Evolutionary conservation across 139 green algal species (phyloP).

Genomic region (Tetradesmus lagerheimii): DNA sequence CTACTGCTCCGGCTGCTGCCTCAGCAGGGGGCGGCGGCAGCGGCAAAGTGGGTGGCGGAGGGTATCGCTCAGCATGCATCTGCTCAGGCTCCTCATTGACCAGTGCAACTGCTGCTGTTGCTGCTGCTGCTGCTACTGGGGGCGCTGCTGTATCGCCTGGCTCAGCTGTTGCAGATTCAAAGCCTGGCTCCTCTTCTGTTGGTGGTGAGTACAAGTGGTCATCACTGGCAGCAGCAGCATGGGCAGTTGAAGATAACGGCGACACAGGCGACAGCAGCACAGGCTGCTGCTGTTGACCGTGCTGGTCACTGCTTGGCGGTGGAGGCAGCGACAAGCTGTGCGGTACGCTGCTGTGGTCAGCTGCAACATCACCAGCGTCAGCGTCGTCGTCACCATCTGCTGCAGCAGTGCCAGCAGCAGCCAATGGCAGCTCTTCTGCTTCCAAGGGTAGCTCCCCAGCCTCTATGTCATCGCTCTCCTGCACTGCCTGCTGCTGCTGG

Average conservation of each 20-base stretch:
- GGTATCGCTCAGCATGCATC: not conserved
- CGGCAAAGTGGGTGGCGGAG: not conserved
- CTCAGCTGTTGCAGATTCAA: not conserved
- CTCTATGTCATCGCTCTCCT: conserved; percentile 6
- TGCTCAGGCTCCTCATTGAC: not conserved
- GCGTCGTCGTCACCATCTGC: not conserved
- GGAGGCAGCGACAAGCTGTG: not conserved
- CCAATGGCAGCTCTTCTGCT: not conserved
- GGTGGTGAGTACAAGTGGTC: conserved; percentile 40
- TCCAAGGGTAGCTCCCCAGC: conserved; percentile 29
- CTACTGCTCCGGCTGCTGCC: too few relatives aligned
- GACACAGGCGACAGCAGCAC: not conserved
- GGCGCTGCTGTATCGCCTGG: not conserved
- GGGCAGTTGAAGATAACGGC: not conserved
- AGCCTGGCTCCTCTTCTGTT: conserved; percentile 1
- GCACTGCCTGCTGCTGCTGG: not conserved
- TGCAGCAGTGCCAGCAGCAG: not conserved
- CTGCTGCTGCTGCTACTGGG: not conserved
- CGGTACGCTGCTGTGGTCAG: not conserved
- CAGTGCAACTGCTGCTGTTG: not conserved
- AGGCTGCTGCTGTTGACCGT: not conserved
- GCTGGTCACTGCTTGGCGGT: not conserved
- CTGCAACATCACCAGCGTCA: not conserved
- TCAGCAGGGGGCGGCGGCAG: not conserved
- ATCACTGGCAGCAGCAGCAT: not conserved